These are phyloP conservation scores for Xylaria sp. DNA, from an alignment of 2,329 filamentous ascomycete genomes.

Conservation along the genomic window DNA sequence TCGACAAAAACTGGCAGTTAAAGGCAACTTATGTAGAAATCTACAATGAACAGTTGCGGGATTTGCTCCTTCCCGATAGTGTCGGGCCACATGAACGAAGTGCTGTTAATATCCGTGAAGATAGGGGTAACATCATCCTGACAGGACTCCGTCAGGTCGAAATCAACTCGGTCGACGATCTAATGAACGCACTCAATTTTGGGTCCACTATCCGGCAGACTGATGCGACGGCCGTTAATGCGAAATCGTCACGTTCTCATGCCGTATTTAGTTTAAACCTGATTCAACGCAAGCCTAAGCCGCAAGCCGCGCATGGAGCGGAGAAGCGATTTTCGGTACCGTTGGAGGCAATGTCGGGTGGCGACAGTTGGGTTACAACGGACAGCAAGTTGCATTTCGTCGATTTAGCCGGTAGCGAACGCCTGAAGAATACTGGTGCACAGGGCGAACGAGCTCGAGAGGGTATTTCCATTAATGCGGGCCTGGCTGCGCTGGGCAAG, in stretches of 20 bases:
- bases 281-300: conserved; percentile 79
- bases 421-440: conserved; percentile 95
- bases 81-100: conserved; percentile 75
- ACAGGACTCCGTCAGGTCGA: conserved; percentile 89
- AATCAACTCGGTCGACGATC: conserved; percentile 90
- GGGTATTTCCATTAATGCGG: conserved; percentile 97
- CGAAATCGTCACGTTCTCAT: conserved; percentile 96
- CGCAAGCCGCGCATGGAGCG: conserved; percentile 61
- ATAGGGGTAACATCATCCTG: conserved; percentile 92
- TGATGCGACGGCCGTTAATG: conserved; percentile 96
- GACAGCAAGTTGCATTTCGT: conserved; percentile 99
- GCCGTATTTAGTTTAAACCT: conserved; percentile 97
- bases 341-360: conserved; percentile 77
- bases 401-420: conserved; percentile 94
- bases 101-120: conserved; percentile 90
- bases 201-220: conserved; percentile 96
- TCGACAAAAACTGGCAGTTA: conserved; percentile 86
- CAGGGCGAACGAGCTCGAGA: conserved; percentile 94
- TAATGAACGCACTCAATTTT: conserved; percentile 88
- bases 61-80: conserved; percentile 83
- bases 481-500: conserved; percentile 92
- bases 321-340: conserved; percentile 92
- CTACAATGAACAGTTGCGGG: conserved; percentile 95
- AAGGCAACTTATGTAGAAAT: conserved; percentile 97
- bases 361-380: conserved; percentile 77